Conservation (phyloP, 345 rosid genomes). For the Eucalyptus tenuipes region DNA sequence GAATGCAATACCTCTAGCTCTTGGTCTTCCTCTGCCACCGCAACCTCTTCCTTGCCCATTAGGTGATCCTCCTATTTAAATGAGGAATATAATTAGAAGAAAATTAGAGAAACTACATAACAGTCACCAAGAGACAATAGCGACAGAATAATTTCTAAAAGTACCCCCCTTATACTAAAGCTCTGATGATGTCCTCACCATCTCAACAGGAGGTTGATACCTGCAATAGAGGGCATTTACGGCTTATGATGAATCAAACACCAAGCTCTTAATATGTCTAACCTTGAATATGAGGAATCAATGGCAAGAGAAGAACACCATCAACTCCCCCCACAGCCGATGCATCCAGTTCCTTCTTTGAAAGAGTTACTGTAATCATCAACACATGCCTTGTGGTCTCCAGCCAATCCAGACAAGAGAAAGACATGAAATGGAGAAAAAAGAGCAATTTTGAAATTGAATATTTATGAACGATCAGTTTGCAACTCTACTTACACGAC, state of each 20-base stretch:
- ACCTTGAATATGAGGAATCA: not conserved
- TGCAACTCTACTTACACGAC: conserved; percentile 43
- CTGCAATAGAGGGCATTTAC: conserved; percentile 12
- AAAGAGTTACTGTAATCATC: conserved; percentile 75
- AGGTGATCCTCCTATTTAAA: conserved; percentile 50
- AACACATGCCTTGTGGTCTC: conserved; percentile 97
- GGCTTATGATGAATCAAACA: not conserved
- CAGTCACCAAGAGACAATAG: not conserved
- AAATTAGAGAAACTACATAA: not conserved
- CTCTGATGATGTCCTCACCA: conserved; percentile 31
- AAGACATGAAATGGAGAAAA: not conserved
- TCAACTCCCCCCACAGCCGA: conserved; percentile 61
- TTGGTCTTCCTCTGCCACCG: conserved; percentile 47
- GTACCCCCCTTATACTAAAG: conserved; percentile 56
- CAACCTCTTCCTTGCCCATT: conserved; percentile 53
- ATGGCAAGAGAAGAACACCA: not conserved
- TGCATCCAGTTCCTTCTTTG: conserved; percentile 48
- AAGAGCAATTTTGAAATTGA: not conserved
- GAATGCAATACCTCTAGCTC: not conserved
- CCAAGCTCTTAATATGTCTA: not conserved
- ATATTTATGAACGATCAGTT: not conserved
- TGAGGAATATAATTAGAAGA: not conserved
- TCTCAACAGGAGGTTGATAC: conserved; percentile 52
- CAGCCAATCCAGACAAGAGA: conserved; percentile 26
- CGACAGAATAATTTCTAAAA: not conserved